Base-by-base conservation (phyloP, 805 yeast genomes). In the Saccharomycopsis vini region DNA sequence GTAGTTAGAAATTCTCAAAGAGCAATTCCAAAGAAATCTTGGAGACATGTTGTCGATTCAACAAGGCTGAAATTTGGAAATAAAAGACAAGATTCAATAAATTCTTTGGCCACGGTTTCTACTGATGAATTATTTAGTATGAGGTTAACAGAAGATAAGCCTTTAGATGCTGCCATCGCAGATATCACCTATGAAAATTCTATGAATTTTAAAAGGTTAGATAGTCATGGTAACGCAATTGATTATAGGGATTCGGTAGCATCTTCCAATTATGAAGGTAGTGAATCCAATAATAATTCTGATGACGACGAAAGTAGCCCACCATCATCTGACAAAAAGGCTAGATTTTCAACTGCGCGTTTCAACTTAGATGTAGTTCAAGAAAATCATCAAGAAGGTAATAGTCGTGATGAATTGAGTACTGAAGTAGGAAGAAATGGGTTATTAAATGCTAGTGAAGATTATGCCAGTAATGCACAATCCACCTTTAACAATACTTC, bases 51-150 rank as follows among this genome's bases (percentile, higher is more conserved):
- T 0, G 44, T 58, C 18, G 62, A 59, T 36, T 53, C 59, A 5
- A 50, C 44, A 15, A 52, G 54, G 41, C 52, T 29, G 28, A 19
- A 35, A 29, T 42, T 29, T 13, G 36, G 30, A 20, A 64, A 61
- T 49, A 62, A 66, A 4, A 57, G 74, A 37, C 74, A 90, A 58
- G 78, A 74, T 29, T 81, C 94, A 7, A 68, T 76, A 44, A 73
- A 72, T 31, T 84, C 96, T 0, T 55, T 82, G 45, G 88, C 87
- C 22, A 87, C 95, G 0, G 89, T 89, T 28, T 79, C 89, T 26
- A 86, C 96, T 1, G 85, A 81, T 40, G 90, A 86, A 57, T 71
- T 88, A 38, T 71, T 87, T 56, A 81, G 85, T 3, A 86, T 88
- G 31, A 73, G 87, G 55, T 67, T 87, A 34, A 87, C 83, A 2